These are phyloP conservation scores for Cyclotella baltica DNA, from an alignment of 108 stramenopile genomes.

Conservation along the genomic window DNA sequence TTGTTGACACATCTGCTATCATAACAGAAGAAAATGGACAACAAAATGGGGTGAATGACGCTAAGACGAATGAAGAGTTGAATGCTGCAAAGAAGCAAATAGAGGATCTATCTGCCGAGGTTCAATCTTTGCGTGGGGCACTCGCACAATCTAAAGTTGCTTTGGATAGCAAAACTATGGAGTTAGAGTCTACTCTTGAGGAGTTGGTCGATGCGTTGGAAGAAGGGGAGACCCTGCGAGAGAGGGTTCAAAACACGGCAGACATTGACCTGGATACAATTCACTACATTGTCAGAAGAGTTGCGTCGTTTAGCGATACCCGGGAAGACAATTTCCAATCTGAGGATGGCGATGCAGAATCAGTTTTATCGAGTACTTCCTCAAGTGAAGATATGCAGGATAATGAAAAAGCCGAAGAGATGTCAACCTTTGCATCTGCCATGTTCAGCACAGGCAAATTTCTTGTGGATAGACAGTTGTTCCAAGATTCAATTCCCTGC, in stretches of 20 bases:
- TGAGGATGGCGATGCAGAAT: slow-evolving; percentile 32
- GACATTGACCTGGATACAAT: slow-evolving; percentile 49
- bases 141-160: slow-evolving; percentile 29
- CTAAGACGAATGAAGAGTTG: slow-evolving; percentile 9
- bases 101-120: slow-evolving; percentile 38
- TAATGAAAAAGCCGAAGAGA: slow-evolving; percentile 27
- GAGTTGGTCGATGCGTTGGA: slow-evolving; percentile 40
- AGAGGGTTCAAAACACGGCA: slow-evolving; percentile 28
- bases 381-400: slow-evolving; percentile 13
- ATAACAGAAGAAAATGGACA: slow-evolving; percentile 1
- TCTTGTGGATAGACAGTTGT: slow-evolving; percentile 44
- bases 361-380: slow-evolving; percentile 27
- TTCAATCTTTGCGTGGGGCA: slow-evolving; percentile 24
- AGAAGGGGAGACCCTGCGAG: slow-evolving; percentile 31
- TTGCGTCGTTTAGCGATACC: slow-evolving; percentile 24
- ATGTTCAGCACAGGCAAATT: slow-evolving; percentile 48
- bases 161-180: slow-evolving; percentile 28
- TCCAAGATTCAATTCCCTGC: slow-evolving; percentile 43
- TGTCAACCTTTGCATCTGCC: slow-evolving; percentile 42
- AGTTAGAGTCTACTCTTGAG: slow-evolving; percentile 35
- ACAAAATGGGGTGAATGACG: slow-evolving; percentile 1
- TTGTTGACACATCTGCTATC: neutral
- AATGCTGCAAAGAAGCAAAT: slow-evolving; percentile 20
- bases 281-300: slow-evolving; percentile 37
- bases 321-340: slow-evolving; percentile 18